Conservation (phyloP, 257 asterid genomes). For the Capsicum rhomboideum region DNA sequence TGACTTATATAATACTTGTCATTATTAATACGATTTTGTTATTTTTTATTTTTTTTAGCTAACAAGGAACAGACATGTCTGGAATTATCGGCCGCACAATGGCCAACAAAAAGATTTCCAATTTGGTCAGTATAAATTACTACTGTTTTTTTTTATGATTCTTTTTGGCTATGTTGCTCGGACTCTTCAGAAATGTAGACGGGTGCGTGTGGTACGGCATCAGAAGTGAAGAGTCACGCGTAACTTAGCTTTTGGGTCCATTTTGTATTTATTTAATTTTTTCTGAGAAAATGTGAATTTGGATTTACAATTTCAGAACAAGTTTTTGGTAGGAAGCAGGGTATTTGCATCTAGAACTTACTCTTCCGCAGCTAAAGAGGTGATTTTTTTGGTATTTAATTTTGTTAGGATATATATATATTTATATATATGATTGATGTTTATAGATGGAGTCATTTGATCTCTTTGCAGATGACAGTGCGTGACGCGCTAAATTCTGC, state of each 20-base stretch:
- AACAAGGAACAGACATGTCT: constrained; percentile 32
- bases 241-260: too few species aligned
- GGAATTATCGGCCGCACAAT: constrained; percentile 37
- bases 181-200: too few species aligned
- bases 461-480: constrained; percentile 67
- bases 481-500: constrained; percentile 95
- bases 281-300: not conserved
- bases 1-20: not conserved
- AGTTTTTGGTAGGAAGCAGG: constrained; percentile 27
- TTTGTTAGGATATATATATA: not conserved
- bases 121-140: constrained; percentile 24
- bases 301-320: constrained; percentile 5
- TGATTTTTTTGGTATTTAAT: not conserved
- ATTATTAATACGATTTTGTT: not conserved
- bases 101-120: constrained; percentile 27
- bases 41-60: not conserved
- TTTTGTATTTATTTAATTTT: too few species aligned
- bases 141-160: too few species aligned
- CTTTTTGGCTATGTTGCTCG: too few species aligned
- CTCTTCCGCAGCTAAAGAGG: constrained; percentile 70
- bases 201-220: too few species aligned
- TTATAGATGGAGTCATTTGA: not conserved
- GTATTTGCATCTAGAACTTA: constrained; percentile 49
- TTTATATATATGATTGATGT: not conserved
- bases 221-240: too few species aligned